Percentiles rank a stretch among this genome's conserved stretches.
These are phyloP conservation scores for Nasturtium officinale DNA, from an alignment of 345 rosid species.

Conservation along the genomic window DNA sequence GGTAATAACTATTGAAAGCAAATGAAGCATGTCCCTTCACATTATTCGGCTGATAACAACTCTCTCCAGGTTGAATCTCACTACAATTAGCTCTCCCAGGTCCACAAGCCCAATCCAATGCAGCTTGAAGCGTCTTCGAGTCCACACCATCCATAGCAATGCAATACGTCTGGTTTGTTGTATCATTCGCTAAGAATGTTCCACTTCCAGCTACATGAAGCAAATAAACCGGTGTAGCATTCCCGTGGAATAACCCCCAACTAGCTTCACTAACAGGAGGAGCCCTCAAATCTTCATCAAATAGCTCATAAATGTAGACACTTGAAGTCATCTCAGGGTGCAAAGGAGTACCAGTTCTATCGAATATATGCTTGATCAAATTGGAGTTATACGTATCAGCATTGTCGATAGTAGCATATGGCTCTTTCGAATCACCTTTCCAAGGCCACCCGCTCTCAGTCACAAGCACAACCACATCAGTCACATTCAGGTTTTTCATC, in stretches of 20 bases:
- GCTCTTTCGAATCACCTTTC: slow-evolving; percentile 78
- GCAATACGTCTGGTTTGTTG: slow-evolving; percentile 90
- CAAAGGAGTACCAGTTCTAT: slow-evolving; percentile 75
- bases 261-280: slow-evolving; percentile 80
- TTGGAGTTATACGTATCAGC: slow-evolving; percentile 91
- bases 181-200: slow-evolving; percentile 81
- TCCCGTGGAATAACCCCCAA: slow-evolving; percentile 90
- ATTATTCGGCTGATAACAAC: slow-evolving; percentile 85
- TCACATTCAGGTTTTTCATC: slow-evolving; percentile 83
- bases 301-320: slow-evolving; percentile 81
- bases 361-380: slow-evolving; percentile 86
- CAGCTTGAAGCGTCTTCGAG: slow-evolving; percentile 74
- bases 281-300: slow-evolving; percentile 84
- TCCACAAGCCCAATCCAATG: slow-evolving; percentile 98
- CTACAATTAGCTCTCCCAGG: slow-evolving; percentile 89
- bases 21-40: slow-evolving; percentile 86
- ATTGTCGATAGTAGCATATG: slow-evolving; percentile 77
- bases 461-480: slow-evolving; percentile 79
- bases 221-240: slow-evolving; percentile 80
- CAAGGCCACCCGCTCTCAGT: slow-evolving; percentile 96
- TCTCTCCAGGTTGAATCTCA: slow-evolving; percentile 91
- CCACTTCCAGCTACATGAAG: slow-evolving; percentile 95
- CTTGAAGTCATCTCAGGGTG: slow-evolving; percentile 82
- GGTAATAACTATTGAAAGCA: slow-evolving; percentile 98
- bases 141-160: slow-evolving; percentile 75